These are phyloP conservation scores for Xanthoconium separans DNA, from an alignment of 1,284 basidiomycete species.

Conservation along the genomic window DNA sequence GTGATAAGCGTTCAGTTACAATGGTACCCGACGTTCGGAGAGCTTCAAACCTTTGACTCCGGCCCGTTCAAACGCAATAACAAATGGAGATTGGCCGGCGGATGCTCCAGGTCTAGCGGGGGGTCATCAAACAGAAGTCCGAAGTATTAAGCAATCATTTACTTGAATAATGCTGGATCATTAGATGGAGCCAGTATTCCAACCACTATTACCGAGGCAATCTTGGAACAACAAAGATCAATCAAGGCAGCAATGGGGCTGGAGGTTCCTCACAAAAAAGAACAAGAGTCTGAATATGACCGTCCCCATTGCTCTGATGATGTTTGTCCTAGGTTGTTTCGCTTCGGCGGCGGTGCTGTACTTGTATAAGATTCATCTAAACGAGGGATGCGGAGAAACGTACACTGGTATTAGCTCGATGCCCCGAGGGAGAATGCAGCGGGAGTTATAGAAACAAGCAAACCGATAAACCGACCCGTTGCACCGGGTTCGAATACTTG, in stretches of 20 bases:
- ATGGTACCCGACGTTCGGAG: background rate
- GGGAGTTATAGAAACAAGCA: constrained; percentile 69
- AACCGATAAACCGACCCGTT: constrained; percentile 55
- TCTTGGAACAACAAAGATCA: constrained; percentile 35
- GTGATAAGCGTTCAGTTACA: background rate
- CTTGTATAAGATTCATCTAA: background rate
- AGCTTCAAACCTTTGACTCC: constrained; percentile 57
- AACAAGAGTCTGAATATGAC: constrained; percentile 80
- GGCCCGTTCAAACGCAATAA: constrained; percentile 78
- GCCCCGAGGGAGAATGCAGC: constrained; percentile 85
- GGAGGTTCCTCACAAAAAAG: constrained; percentile 55
- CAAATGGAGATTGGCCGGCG: constrained; percentile 73
- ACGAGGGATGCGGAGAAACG: constrained; percentile 24
- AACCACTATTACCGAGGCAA: constrained; percentile 69
- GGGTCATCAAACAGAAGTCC: constrained; percentile 9
- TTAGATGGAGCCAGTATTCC: constrained; percentile 80
- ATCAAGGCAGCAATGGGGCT: background rate
- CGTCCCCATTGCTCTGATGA: constrained; percentile 75
- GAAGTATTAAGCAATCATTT: constrained; percentile 20
- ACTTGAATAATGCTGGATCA: constrained; percentile 55
- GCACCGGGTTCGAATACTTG: constrained; percentile 33
- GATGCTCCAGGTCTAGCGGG: constrained; percentile 43
- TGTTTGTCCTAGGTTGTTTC: constrained; percentile 74
- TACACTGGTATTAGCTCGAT: constrained; percentile 82
- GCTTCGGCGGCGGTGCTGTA: constrained; percentile 72